Percentiles rank a stretch among this genome's conserved stretches.
Evolutionary conservation across 352 stramenopile species (phyloP).

Genomic region (Thraustotheca clavata): DNA sequence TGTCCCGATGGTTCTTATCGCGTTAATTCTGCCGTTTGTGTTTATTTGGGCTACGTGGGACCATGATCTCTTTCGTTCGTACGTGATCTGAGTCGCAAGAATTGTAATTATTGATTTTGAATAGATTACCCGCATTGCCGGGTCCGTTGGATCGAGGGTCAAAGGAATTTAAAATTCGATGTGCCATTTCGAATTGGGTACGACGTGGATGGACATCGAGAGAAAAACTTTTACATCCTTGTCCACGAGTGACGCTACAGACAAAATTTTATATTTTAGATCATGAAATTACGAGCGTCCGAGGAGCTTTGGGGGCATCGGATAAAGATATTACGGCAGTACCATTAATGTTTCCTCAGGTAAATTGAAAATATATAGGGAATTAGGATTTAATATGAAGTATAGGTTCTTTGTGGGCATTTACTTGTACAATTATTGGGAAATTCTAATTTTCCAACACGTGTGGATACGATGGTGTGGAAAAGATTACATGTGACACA

Average conservation of each 20-base stretch:
- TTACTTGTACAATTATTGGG: constrained; percentile 68
- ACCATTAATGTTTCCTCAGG: constrained; percentile 68
- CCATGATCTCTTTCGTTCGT: constrained; percentile 58
- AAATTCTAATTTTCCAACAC: constrained; percentile 73
- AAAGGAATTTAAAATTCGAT: constrained; percentile 71
- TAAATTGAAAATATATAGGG: neutral
- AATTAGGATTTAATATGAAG: constrained; percentile 19
- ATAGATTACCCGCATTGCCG: constrained; percentile 47
- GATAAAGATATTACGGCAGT: constrained; percentile 57
- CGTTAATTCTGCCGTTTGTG: constrained; percentile 46
- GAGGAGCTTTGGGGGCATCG: constrained; percentile 58
- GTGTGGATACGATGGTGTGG: constrained; percentile 36
- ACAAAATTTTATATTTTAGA: constrained; percentile 60
- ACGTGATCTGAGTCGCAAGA: constrained; percentile 8
- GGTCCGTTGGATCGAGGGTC: constrained; percentile 64
- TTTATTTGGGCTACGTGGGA: constrained; percentile 74
- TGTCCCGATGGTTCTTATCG: constrained; percentile 36
- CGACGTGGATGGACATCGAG: constrained; percentile 41
- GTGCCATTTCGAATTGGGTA: constrained; percentile 50
- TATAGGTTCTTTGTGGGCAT: constrained; percentile 47
- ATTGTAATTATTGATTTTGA: neutral
- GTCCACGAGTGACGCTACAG: constrained; percentile 66
- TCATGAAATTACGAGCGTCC: constrained; percentile 72
- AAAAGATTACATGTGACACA: constrained; percentile 75
- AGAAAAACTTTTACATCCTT: constrained; percentile 42